These are phyloP conservation scores for Paramyrothecium sp. DNA, from an alignment of 2,329 filamentous ascomycete species.

Conservation along the genomic window DNA sequence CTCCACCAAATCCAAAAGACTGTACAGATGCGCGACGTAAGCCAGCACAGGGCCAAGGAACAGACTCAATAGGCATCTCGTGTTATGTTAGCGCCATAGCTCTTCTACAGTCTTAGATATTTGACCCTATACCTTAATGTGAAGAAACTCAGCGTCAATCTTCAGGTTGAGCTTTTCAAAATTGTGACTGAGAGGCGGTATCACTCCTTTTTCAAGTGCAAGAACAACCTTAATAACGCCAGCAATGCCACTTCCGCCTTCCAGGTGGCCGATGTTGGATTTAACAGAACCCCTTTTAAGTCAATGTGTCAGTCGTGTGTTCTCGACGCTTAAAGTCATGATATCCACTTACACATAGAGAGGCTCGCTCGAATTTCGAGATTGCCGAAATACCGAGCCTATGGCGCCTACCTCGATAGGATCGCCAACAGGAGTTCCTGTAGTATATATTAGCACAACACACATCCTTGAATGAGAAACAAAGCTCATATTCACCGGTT, in stretches of 20 bases:
- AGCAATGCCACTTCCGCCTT: not conserved
- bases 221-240: not conserved
- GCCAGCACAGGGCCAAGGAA: not conserved
- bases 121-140: not conserved
- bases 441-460: too few species aligned
- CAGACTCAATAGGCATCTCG: not conserved
- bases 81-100: too few species aligned
- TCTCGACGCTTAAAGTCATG: not conserved
- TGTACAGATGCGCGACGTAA: not conserved
- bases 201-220: not conserved
- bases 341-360: not conserved
- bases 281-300: not conserved
- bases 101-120: not conserved
- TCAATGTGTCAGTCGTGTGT: not conserved
- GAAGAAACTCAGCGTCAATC: not conserved
- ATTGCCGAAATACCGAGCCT: too few species aligned
- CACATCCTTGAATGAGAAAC: too few species aligned
- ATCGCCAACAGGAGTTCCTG: too few species aligned
- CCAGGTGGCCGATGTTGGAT: not conserved
- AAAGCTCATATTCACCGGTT: slow-evolving; percentile 25
- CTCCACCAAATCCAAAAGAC: not conserved
- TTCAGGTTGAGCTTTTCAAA: not conserved
- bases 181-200: not conserved
- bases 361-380: too few species aligned
- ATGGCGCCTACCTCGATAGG: too few species aligned